Base-by-base conservation (phyloP, 1,284 basidiomycete genomes). In the Boletus austroedulis region DNA sequence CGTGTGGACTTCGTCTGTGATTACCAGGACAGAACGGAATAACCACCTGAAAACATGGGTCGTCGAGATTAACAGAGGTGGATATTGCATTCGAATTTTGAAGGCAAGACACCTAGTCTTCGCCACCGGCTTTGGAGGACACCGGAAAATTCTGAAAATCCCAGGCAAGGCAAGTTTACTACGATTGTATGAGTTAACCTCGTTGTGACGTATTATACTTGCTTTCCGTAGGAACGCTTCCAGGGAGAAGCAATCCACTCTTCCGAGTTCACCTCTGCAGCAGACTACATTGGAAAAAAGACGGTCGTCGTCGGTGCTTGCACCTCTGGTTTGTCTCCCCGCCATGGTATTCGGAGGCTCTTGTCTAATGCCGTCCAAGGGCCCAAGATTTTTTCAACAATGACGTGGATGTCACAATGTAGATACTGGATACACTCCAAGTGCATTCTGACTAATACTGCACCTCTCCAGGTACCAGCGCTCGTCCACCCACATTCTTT, bases 1-100 rank as follows among this genome's bases (percentile, higher is more conserved):
- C 64, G 75, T 82, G 40, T 86, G 84, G 85, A 79, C 76, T 0
- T 73, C 77, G 6, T 75, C 82, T 2, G 75, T 67, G 5, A 71
- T 82, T 19, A 73, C 67, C 12, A 71, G 69, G 38, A 74, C 79
- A 7, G 61, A 67, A 10, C 79, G 73, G 65, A 60, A 80, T 54
- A 65, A 73, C 17, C 41, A 50, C 24, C 57, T 67, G 34, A 71
- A 74, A 46, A 66, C 66, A 19, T 80, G 77, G 78, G 72, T 70
- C 5, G 68, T 77, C 31, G 69, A 69, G 28, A 68, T 79, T 38
- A 56, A 62, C 36, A 63, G 68, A 50, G 58, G 50, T 10, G 71
- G 71, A 6, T 68, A 69, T 10, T 60, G 60, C 4, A 63, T 63
- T 29, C 65, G 73, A 2, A 60, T 57, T 24, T 61, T 80, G 53